Percentiles rank a stretch among this genome's conserved stretches.
phyloP scores from a whole-genome alignment of 2,329 filamentous ascomycete genomes.

The Ascocoryne sarcoides region DNA sequence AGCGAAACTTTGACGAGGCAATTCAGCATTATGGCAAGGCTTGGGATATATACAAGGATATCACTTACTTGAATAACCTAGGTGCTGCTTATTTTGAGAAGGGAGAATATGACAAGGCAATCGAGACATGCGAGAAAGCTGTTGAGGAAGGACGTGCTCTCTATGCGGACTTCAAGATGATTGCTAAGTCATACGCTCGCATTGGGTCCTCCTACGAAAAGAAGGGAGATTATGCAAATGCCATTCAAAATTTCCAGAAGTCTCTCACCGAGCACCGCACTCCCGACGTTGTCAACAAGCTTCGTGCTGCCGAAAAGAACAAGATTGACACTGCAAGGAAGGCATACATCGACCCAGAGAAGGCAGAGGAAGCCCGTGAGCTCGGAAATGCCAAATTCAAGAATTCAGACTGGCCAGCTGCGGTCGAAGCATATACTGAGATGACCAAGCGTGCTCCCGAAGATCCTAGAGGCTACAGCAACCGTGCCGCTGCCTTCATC shows the following conservation, averaged over 20 bases:
- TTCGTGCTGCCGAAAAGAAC: constrained; percentile 80
- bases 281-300: constrained; percentile 85
- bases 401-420: constrained; percentile 87
- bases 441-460: constrained; percentile 94
- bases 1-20: constrained; percentile 89
- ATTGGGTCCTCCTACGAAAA: constrained; percentile 94
- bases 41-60: constrained; percentile 92
- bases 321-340: constrained; percentile 68
- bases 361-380: constrained; percentile 92
- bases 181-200: constrained; percentile 95
- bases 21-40: constrained; percentile 92
- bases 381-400: constrained; percentile 97
- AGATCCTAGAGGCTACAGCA: constrained; percentile 90
- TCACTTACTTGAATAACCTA: constrained; percentile 95
- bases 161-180: constrained; percentile 94
- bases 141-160: constrained; percentile 83
- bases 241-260: constrained; percentile 84
- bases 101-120: constrained; percentile 80
- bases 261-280: constrained; percentile 95
- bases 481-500: constrained; percentile 92
- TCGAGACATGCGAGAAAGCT: constrained; percentile 80
- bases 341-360: constrained; percentile 80
- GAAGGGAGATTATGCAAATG: constrained; percentile 66
- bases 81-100: constrained; percentile 94
- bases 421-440: constrained; percentile 88